Evolutionary conservation across 2,329 filamentous ascomycete genomes (phyloP).

Genomic region (Fusarium sp.): DNA sequence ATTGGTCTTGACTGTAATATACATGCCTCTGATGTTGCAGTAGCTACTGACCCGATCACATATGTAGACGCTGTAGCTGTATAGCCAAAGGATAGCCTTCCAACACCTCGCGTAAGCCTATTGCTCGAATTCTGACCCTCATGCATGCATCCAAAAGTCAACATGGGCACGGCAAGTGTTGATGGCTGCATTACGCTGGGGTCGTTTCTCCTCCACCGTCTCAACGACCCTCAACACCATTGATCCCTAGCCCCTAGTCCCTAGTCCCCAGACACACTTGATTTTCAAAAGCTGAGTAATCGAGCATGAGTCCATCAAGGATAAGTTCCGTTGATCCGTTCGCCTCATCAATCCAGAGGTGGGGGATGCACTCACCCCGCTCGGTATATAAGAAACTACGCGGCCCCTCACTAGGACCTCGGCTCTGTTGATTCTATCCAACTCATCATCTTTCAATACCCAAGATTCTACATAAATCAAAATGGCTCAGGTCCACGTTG

Average conservation of each 20-base stretch:
- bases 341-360: conserved; percentile 8
- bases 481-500: conserved; percentile 41
- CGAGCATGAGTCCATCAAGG: not conserved
- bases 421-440: not conserved
- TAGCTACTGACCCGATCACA: too few relatives aligned
- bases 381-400: conserved; percentile 11
- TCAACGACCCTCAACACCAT: not conserved
- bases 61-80: too few relatives aligned
- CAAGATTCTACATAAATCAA: not conserved
- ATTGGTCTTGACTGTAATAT: too few relatives aligned
- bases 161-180: not conserved
- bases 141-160: not conserved
- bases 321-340: conserved; percentile 23
- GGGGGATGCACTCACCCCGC: conserved; percentile 17
- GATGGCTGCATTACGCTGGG: not conserved
- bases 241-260: too few relatives aligned
- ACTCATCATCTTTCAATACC: not conserved
- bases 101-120: not conserved
- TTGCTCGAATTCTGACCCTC: not conserved
- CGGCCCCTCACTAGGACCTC: conserved; percentile 15
- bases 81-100: not conserved
- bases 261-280: too few relatives aligned
- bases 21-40: too few relatives aligned
- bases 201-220: not conserved
- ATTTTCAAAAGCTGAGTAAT: conserved; percentile 8